Evolutionary conservation across 805 yeast genomes (phyloP).

Genomic region (Kregervanrija pseudodelftensis): DNA sequence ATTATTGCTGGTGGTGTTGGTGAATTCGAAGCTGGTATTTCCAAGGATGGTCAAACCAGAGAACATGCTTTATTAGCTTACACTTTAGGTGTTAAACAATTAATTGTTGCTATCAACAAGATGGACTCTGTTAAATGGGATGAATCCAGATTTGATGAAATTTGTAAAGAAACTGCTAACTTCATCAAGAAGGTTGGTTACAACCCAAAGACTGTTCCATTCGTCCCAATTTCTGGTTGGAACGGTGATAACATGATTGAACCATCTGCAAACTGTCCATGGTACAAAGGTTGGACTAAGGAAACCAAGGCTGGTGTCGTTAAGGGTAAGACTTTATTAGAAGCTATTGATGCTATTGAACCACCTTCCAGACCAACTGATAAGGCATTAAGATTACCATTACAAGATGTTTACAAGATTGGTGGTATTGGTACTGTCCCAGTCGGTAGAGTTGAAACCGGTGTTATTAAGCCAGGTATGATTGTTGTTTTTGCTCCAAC

Average conservation of each 20-base stretch:
- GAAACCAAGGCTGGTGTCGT: conserved; percentile 66
- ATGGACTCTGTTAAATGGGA: conserved; percentile 90
- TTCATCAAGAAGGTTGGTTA: conserved; percentile 79
- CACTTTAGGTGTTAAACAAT: conserved; percentile 81
- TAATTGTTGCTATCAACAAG: conserved; percentile 86
- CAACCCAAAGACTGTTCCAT: conserved; percentile 72
- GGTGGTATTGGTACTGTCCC: conserved; percentile 89
- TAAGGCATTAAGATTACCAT: conserved; percentile 82
- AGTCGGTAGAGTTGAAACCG: conserved; percentile 90
- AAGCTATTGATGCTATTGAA: conserved; percentile 76
- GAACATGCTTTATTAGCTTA: conserved; percentile 86
- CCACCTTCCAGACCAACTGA: conserved; percentile 74
- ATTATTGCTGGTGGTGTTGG: conserved; percentile 87
- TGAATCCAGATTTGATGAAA: conserved; percentile 70
- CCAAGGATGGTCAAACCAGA: conserved; percentile 90
- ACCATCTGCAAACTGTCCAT: conserved; percentile 69
- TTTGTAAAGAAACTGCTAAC: conserved; percentile 65
- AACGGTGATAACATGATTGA: conserved; percentile 91
- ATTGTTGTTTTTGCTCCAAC: conserved; percentile 64
- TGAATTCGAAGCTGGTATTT: conserved; percentile 92
- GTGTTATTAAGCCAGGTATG: conserved; percentile 88
- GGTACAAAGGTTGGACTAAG: conserved; percentile 82
- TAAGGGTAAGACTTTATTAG: conserved; percentile 75
- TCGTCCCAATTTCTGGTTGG: conserved; percentile 88
- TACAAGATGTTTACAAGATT: conserved; percentile 86